A percentile compares a stretch with the other conserved stretches of the same genome.
Evolutionary conservation across 345 rosid species (phyloP).

Genomic region (Hibiscus syriacus): DNA sequence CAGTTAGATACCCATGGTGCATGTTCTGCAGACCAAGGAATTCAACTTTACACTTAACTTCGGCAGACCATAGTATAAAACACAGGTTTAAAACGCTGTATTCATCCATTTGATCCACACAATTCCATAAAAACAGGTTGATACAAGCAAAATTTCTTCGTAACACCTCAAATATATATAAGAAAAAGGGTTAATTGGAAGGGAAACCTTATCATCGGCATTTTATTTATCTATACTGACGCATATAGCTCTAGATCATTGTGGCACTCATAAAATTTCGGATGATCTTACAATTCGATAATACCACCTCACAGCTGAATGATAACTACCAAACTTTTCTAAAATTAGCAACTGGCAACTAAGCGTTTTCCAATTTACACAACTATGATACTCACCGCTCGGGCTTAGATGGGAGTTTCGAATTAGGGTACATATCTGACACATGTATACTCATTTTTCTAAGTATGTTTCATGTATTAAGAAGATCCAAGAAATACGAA

Average conservation of each 20-base stretch:
- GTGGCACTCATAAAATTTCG: neutral
- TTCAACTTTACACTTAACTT: neutral
- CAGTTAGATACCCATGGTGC: slow-evolving; percentile 75
- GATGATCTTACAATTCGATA: neutral
- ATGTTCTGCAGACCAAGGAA: slow-evolving; percentile 51
- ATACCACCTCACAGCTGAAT: neutral
- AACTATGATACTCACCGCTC: neutral
- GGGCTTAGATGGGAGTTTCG: neutral
- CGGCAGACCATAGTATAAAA: neutral
- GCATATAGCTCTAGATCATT: neutral
- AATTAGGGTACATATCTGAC: neutral
- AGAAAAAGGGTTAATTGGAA: neutral
- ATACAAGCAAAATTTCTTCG: neutral
- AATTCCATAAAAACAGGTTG: neutral
- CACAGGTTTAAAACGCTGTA: neutral
- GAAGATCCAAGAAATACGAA: neutral
- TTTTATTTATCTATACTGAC: neutral
- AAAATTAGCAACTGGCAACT: neutral
- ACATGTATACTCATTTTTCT: neutral
- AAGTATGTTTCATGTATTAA: neutral
- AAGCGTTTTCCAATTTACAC: neutral
- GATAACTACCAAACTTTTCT: neutral
- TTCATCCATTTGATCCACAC: neutral
- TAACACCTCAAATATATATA: neutral
- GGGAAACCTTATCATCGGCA: neutral